These are phyloP conservation scores for Stephanodiscus triporus DNA, from an alignment of 108 stramenopile species.

Conservation along the genomic window DNA sequence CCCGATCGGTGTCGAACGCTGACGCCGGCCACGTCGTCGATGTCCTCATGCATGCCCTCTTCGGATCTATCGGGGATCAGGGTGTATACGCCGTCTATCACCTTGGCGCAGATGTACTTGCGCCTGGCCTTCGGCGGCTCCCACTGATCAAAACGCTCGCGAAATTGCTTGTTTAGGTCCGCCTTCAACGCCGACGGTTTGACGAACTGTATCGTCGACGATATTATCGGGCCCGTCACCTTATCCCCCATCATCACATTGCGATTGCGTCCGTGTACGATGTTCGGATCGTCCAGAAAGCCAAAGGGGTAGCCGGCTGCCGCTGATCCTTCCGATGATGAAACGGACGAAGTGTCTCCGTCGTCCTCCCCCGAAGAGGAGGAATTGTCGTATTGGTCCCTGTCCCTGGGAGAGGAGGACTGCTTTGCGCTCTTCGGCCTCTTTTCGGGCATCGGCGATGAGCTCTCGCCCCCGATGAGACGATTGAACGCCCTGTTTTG, in stretches of 20 bases:
- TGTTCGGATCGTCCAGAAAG: constrained; percentile 86
- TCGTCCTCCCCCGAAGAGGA: constrained; percentile 28
- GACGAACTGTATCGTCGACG: constrained; percentile 89
- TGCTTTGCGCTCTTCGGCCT: constrained; percentile 15
- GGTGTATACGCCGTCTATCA: constrained; percentile 81
- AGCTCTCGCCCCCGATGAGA: constrained; percentile 16
- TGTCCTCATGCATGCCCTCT: constrained; percentile 44
- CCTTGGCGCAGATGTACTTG: constrained; percentile 72
- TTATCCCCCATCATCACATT: constrained; percentile 89
- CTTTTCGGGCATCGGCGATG: constrained; percentile 9
- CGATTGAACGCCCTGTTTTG: constrained; percentile 54
- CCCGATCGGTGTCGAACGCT: constrained; percentile 37
- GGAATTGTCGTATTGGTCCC: constrained; percentile 13
- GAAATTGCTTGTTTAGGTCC: constrained; percentile 92
- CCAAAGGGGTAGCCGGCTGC: constrained; percentile 56
- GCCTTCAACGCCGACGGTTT: constrained; percentile 86
- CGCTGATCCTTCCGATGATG: constrained; percentile 35
- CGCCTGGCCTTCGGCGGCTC: constrained; percentile 72
- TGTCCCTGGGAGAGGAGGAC: constrained; percentile 16
- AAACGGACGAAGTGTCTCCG: neutral
- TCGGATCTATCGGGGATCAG: constrained; percentile 78
- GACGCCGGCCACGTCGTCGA: constrained; percentile 24
- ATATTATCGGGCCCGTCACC: constrained; percentile 76
- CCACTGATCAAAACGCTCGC: constrained; percentile 91
- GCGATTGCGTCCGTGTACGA: constrained; percentile 83